Evolutionary conservation across 371 early-diverging fungal genomes (phyloP).

Genomic region (Smittium culicis): DNA sequence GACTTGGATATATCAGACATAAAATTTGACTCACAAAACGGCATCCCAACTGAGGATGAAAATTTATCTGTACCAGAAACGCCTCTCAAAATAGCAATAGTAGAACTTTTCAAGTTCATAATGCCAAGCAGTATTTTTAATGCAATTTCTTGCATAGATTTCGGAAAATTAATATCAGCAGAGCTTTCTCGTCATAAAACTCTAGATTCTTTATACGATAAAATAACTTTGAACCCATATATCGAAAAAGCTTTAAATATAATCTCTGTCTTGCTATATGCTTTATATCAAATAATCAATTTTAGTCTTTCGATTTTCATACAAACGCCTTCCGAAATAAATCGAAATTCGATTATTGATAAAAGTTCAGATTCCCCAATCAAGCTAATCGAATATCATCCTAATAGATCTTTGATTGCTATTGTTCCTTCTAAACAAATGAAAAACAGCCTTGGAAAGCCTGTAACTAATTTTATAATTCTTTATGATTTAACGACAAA

Average conservation of each 20-base stretch:
- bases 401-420: slow-evolving; percentile 25
- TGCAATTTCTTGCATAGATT: not conserved
- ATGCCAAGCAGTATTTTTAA: not conserved
- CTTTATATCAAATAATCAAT: not conserved
- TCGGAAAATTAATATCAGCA: not conserved
- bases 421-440: slow-evolving; percentile 23
- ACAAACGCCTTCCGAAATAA: not conserved
- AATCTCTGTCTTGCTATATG: not conserved
- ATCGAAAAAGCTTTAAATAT: not conserved
- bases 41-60: not conserved
- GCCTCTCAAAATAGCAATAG: not conserved
- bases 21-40: too few relatives aligned
- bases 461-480: slow-evolving; percentile 17
- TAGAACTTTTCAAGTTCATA: not conserved
- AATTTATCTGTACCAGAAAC: not conserved
- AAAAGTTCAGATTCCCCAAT: slow-evolving; percentile 22
- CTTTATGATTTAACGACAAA: slow-evolving; percentile 23
- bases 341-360: not conserved
- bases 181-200: not conserved
- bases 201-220: not conserved
- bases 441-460: slow-evolving; percentile 21
- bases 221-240: not conserved
- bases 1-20: not conserved
- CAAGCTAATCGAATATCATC: slow-evolving; percentile 25
- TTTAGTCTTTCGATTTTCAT: not conserved